Evolutionary conservation across 2,329 filamentous ascomycete genomes (phyloP).

Genomic region (Cryphonectria radicalis): DNA sequence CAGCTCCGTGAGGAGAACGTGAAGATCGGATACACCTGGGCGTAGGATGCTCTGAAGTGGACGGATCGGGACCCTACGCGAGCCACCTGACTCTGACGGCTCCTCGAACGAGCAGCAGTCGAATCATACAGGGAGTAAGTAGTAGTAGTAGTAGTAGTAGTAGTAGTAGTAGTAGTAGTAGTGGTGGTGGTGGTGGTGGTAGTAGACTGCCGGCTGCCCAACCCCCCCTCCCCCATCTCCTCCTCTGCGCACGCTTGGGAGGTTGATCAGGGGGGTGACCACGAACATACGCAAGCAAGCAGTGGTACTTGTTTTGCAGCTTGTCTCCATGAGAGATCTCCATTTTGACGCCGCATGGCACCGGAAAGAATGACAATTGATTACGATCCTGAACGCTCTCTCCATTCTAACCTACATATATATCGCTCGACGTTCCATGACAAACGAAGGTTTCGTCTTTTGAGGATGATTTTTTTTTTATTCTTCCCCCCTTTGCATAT

Average conservation of each 20-base stretch:
- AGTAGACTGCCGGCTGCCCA: too few relatives aligned
- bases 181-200: too few relatives aligned
- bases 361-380: not conserved
- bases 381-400: not conserved
- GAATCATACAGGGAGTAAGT: not conserved
- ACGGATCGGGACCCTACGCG: not conserved
- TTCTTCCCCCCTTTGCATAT: not conserved
- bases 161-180: too few relatives aligned
- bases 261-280: not conserved
- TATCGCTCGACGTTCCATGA: not conserved
- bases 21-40: conserved; percentile 30
- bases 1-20: conserved; percentile 68
- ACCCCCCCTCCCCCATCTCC: too few relatives aligned
- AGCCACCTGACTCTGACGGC: not conserved
- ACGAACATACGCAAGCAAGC: not conserved
- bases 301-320: not conserved
- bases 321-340: not conserved
- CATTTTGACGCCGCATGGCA: not conserved
- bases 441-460: not conserved
- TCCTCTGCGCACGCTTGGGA: not conserved
- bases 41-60: conserved; percentile 6
- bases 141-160: too few relatives aligned
- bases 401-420: not conserved
- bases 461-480: not conserved
- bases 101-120: not conserved